Evolutionary conservation across 106 monocot species (phyloP).

Genomic region (Alisma plantagoaquatica): DNA sequence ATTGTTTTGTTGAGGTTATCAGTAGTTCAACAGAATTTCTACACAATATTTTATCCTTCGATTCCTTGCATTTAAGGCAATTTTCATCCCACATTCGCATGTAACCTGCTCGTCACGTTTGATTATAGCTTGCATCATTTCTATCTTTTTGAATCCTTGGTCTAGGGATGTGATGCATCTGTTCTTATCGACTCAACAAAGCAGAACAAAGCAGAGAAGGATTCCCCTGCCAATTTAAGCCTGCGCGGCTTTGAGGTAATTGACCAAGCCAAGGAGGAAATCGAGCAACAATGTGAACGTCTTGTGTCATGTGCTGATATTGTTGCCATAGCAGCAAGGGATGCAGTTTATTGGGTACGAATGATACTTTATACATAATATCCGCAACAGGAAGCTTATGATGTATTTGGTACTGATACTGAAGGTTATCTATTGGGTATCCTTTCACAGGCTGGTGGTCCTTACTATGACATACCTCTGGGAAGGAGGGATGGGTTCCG

Average conservation of each 20-base stretch:
- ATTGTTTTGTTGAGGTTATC: slow-evolving; percentile 52
- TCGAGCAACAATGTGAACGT: slow-evolving; percentile 54
- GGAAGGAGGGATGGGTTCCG: slow-evolving; percentile 70
- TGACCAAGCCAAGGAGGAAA: slow-evolving; percentile 41
- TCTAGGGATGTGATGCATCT: slow-evolving; percentile 91
- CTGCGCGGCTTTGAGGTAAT: slow-evolving; percentile 73
- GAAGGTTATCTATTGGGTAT: background rate
- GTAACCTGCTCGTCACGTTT: background rate
- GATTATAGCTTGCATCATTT: too few relatives aligned
- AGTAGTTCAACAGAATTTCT: background rate
- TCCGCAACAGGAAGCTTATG: background rate
- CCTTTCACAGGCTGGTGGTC: slow-evolving; percentile 48
- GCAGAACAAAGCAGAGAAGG: slow-evolving; percentile 60
- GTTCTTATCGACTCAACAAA: slow-evolving; percentile 63
- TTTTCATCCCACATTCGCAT: too few relatives aligned
- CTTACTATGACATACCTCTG: slow-evolving; percentile 36
- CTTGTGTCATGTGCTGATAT: slow-evolving; percentile 78
- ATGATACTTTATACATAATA: background rate
- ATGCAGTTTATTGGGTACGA: slow-evolving; percentile 61
- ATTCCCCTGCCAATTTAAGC: slow-evolving; percentile 62
- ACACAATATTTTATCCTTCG: background rate
- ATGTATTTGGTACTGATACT: background rate
- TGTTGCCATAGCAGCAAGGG: slow-evolving; percentile 62
- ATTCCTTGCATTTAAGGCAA: background rate
- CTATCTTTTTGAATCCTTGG: too few relatives aligned